Evolutionary conservation across 345 rosid genomes (phyloP).

Genomic region (Barbarea vulgaris): DNA sequence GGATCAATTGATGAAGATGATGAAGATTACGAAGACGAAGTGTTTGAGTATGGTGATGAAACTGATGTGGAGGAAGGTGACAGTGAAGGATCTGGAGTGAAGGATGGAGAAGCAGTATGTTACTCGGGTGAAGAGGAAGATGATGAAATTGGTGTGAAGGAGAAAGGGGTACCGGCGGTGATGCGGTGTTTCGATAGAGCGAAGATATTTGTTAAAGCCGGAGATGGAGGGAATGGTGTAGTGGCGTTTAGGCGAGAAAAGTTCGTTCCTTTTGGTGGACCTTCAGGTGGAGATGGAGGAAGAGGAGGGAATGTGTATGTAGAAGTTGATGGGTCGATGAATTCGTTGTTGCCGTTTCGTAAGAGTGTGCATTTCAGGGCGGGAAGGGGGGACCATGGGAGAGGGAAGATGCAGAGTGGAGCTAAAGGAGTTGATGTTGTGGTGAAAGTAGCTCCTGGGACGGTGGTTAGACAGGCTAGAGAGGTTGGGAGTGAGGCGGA

Average conservation of each 20-base stretch:
- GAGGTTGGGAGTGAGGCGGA: slow-evolving; percentile 78
- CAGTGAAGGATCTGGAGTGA: slow-evolving; percentile 11
- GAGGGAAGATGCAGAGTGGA: slow-evolving; percentile 72
- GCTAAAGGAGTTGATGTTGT: slow-evolving; percentile 81
- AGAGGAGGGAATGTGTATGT: slow-evolving; percentile 85
- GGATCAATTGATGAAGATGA: slow-evolving; percentile 43
- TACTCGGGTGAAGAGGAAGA: slow-evolving; percentile 43
- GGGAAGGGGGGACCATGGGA: slow-evolving; percentile 78
- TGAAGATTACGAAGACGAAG: slow-evolving; percentile 46
- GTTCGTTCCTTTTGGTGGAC: slow-evolving; percentile 87
- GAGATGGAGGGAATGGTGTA: slow-evolving; percentile 91
- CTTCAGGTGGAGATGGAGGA: slow-evolving; percentile 98
- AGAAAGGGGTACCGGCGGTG: slow-evolving; percentile 90
- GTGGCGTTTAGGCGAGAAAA: slow-evolving; percentile 90
- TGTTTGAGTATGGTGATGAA: slow-evolving; percentile 41
- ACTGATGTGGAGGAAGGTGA: slow-evolving; percentile 33
- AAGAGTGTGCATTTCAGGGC: slow-evolving; percentile 85
- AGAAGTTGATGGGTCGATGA: slow-evolving; percentile 81
- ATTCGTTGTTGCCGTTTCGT: slow-evolving; percentile 80
- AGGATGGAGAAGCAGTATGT: slow-evolving; percentile 37
- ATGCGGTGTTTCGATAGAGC: slow-evolving; percentile 94
- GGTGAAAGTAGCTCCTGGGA: slow-evolving; percentile 88
- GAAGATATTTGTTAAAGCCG: slow-evolving; percentile 77
- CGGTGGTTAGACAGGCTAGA: slow-evolving; percentile 72
- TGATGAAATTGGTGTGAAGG: slow-evolving; percentile 55